Conservation (phyloP, 139 green algal genomes). For the Chlamydomonas sp. region DNA sequence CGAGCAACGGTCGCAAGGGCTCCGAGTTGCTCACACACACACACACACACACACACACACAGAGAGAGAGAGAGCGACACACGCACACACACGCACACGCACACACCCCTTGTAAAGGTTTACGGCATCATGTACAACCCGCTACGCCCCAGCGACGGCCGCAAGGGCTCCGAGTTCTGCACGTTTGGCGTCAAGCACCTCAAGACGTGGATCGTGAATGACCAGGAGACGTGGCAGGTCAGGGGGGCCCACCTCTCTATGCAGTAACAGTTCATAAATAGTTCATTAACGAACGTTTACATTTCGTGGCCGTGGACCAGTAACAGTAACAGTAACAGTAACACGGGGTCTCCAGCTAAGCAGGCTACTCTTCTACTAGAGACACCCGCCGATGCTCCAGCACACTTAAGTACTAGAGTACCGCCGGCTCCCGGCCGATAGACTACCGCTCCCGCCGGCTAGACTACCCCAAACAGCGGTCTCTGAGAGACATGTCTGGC, state of each 20-base stretch:
- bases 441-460: too few species aligned
- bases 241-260: too few species aligned
- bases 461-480: too few species aligned
- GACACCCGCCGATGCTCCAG: too few species aligned
- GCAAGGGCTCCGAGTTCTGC: conserved; percentile 43
- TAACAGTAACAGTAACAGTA: too few species aligned
- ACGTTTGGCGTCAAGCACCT: conserved; percentile 63
- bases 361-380: too few species aligned
- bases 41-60: conserved; percentile 39
- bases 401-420: too few species aligned
- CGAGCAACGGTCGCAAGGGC: conserved; percentile 20
- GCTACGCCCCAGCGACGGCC: conserved; percentile 20
- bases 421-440: too few species aligned
- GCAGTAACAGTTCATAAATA: too few species aligned
- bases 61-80: not conserved
- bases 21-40: conserved; percentile 54
- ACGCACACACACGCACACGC: not conserved
- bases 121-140: conserved; percentile 51
- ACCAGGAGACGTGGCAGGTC: conserved; percentile 17
- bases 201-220: conserved; percentile 45
- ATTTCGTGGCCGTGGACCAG: too few species aligned
- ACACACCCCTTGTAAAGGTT: conserved; percentile 20
- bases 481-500: too few species aligned
- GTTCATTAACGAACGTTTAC: not conserved
- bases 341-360: too few species aligned